Conservation (phyloP, 805 yeast genomes). For the Zygoascus ofunaensis region DNA sequence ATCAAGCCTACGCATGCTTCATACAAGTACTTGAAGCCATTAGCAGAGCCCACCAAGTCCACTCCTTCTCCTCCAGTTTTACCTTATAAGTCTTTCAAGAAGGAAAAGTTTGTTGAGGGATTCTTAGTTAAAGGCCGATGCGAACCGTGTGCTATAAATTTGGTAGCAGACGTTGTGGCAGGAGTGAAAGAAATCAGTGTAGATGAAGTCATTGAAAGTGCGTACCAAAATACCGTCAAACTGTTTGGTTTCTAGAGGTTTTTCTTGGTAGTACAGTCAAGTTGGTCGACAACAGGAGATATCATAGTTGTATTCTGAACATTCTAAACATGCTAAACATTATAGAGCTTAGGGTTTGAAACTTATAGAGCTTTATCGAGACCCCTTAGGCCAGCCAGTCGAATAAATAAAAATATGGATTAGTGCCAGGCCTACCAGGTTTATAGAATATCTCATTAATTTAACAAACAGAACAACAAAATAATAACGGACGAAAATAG, state of each 20-base stretch:
- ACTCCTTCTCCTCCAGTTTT: slow-evolving; percentile 20
- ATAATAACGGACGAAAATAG: too few relatives aligned
- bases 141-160: slow-evolving; percentile 83
- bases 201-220: slow-evolving; percentile 37
- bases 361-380: too few relatives aligned
- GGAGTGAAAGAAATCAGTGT: slow-evolving; percentile 38
- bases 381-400: too few relatives aligned
- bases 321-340: too few relatives aligned
- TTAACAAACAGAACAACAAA: too few relatives aligned
- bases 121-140: slow-evolving; percentile 69
- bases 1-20: slow-evolving; percentile 76
- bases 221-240: slow-evolving; percentile 43
- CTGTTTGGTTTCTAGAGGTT: slow-evolving; percentile 39
- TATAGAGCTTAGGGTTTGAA: too few relatives aligned
- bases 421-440: too few relatives aligned
- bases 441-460: too few relatives aligned
- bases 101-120: slow-evolving; percentile 43
- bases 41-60: slow-evolving; percentile 28
- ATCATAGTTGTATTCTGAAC: not conserved
- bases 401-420: too few relatives aligned
- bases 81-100: slow-evolving; percentile 58
- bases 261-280: not conserved
- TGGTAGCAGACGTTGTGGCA: slow-evolving; percentile 64
- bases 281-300: not conserved
- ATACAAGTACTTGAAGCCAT: slow-evolving; percentile 33